phyloP scores from a whole-genome alignment of 2,329 filamentous ascomycete genomes.

The Macroventuria anomochaeta region DNA sequence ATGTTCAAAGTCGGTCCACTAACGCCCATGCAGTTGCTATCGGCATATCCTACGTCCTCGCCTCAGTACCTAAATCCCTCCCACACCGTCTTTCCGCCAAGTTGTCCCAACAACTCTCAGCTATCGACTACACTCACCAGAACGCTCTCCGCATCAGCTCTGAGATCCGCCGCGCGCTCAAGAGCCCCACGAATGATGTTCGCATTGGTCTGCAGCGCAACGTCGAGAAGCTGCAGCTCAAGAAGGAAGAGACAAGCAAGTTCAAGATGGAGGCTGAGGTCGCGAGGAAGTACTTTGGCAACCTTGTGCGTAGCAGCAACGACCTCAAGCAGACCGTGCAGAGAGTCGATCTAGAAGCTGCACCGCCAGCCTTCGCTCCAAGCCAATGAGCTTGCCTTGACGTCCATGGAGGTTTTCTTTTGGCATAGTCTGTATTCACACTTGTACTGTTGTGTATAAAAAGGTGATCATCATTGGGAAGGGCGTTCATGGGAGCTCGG shows the following conservation, averaged over 20 bases:
- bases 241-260: constrained; percentile 83
- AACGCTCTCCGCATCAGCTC: constrained; percentile 85
- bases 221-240: constrained; percentile 79
- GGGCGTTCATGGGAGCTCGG: constrained; percentile 1
- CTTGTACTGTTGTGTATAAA: constrained; percentile 12
- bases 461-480: constrained; percentile 1
- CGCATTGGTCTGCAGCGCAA: constrained; percentile 82
- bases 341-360: constrained; percentile 60
- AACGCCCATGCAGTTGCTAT: constrained; percentile 65
- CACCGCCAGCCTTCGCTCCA: constrained; percentile 52
- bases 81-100: constrained; percentile 85
- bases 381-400: constrained; percentile 22
- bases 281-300: constrained; percentile 87
- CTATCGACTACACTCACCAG: constrained; percentile 89
- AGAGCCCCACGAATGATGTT: constrained; percentile 84
- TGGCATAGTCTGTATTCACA: background rate
- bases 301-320: constrained; percentile 71
- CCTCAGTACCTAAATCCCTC: constrained; percentile 86
- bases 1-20: background rate
- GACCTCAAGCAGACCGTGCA: constrained; percentile 58
- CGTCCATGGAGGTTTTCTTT: background rate
- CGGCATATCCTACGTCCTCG: constrained; percentile 79
- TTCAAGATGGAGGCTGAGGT: constrained; percentile 82
- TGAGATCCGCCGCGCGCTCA: constrained; percentile 87
- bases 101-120: constrained; percentile 77